Conservation (phyloP, 371 early-diverging fungal genomes). For the Coemansia sp. region DNA sequence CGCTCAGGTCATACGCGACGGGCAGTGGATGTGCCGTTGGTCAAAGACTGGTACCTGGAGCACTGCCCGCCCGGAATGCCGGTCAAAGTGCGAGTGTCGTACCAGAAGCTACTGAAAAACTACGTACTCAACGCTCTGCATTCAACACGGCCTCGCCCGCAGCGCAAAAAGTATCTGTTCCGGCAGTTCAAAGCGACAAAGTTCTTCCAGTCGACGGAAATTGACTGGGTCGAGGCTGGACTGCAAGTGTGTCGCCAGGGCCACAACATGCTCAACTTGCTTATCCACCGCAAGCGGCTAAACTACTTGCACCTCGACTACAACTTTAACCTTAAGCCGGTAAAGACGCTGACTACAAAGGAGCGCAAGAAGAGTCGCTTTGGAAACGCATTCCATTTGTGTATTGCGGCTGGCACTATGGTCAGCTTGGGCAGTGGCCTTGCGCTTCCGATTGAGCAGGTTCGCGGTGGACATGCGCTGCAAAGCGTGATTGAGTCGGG, state of each 20-base stretch:
- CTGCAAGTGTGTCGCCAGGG: conserved; percentile 98
- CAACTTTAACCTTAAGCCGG: conserved; percentile 98
- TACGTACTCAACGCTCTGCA: conserved; percentile 89
- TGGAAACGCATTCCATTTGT: conserved; percentile 89
- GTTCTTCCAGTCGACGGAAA: conserved; percentile 96
- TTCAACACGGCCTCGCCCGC: conserved; percentile 82
- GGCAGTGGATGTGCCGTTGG: conserved; percentile 92
- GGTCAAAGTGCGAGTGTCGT: conserved; percentile 97
- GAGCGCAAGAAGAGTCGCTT: conserved; percentile 99
- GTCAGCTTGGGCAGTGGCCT: conserved; percentile 44
- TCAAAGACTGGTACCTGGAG: conserved; percentile 97
- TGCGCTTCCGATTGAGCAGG: conserved; percentile 33
- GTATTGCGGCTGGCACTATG: conserved; percentile 62
- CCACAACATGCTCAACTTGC: conserved; percentile 96
- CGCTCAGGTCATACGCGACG: conserved; percentile 90
- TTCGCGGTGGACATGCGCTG: conserved; percentile 16
- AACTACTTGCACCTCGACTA: conserved; percentile 97
- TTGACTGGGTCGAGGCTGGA: conserved; percentile 99
- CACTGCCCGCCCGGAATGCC: conserved; percentile 92
- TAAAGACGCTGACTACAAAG: conserved; percentile 98
- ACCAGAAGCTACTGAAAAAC: conserved; percentile 89
- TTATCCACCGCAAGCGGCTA: conserved; percentile 96
- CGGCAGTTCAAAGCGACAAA: conserved; percentile 93
- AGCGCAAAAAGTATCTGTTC: conserved; percentile 92
- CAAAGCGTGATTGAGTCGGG: conserved; percentile 19